Conservation (phyloP, 164 flowering plant genomes). For the grape (Vitis vinifera) region DNA sequence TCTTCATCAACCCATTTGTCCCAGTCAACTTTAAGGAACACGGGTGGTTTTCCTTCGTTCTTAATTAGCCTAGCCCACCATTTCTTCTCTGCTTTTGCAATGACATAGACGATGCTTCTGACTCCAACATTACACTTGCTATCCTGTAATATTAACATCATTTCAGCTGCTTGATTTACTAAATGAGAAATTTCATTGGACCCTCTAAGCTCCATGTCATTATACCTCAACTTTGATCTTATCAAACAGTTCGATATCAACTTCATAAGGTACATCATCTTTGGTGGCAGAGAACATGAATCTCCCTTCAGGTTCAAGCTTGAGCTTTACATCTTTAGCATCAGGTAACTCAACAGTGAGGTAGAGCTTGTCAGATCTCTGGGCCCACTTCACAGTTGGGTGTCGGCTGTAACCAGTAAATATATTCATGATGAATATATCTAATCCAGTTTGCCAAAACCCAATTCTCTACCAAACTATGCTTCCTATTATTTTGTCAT, state of each 20-base stretch:
- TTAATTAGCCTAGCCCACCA: slow-evolving; percentile 88
- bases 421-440: no score
- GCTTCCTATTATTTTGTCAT: no score
- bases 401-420: slow-evolving; percentile 44
- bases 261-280: slow-evolving; percentile 48
- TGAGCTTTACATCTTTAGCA: slow-evolving; percentile 70
- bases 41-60: slow-evolving; percentile 81
- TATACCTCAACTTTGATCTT: no score
- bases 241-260: slow-evolving; percentile 48
- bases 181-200: neutral
- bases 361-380: slow-evolving; percentile 82
- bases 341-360: slow-evolving; percentile 82
- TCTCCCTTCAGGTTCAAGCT: slow-evolving; percentile 69
- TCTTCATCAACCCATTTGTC: slow-evolving; percentile 96
- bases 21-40: slow-evolving; percentile 95
- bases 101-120: slow-evolving; percentile 68
- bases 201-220: slow-evolving; percentile 26
- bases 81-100: slow-evolving; percentile 69
- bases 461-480: no score
- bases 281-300: slow-evolving; percentile 79
- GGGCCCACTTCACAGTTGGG: slow-evolving; percentile 96
- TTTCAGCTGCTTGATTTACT: no score
- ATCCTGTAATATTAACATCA: slow-evolving; percentile 40
- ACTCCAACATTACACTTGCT: slow-evolving; percentile 65
- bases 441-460: no score